Percentiles rank a stretch among this genome's conserved stretches.
These are phyloP conservation scores for Vitis hybrid DNA, from an alignment of 177 flowering plant species.

Conservation along the genomic window DNA sequence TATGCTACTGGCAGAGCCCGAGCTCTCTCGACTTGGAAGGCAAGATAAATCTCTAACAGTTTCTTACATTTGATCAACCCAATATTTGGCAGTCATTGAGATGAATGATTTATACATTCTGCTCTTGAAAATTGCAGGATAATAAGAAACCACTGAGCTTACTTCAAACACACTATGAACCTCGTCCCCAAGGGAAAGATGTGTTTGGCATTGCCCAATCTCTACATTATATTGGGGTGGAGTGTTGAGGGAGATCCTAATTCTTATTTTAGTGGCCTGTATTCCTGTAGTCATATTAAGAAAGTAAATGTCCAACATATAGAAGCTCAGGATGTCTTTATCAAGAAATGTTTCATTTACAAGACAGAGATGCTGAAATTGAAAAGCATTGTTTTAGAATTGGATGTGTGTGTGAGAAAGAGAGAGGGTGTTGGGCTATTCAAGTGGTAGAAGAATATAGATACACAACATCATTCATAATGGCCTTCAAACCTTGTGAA, in stretches of 20 bases:
- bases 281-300: too few species aligned
- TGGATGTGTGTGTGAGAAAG: too few species aligned
- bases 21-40: constrained; percentile 59
- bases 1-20: constrained; percentile 61
- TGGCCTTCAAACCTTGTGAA: too few species aligned
- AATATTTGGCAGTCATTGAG: not conserved
- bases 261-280: too few species aligned
- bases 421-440: too few species aligned
- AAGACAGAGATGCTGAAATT: too few species aligned
- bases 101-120: not conserved
- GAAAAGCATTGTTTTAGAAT: too few species aligned
- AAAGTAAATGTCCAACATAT: not conserved
- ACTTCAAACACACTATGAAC: not conserved
- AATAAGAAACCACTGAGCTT: constrained; percentile 21
- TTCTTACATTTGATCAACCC: not conserved
- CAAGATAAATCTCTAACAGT: constrained; percentile 7
- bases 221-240: not conserved
- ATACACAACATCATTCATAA: too few species aligned
- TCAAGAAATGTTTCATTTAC: too few species aligned
- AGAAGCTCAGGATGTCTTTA: too few species aligned
- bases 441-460: too few species aligned
- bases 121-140: constrained; percentile 25
- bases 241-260: not conserved
- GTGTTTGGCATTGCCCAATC: not conserved
- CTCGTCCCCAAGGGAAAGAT: not conserved